A percentile compares a stretch with the other conserved stretches of the same genome.
phyloP scores from a whole-genome alignment of 495 filamentous ascomycete species.

The Usnea hakonensis region DNA sequence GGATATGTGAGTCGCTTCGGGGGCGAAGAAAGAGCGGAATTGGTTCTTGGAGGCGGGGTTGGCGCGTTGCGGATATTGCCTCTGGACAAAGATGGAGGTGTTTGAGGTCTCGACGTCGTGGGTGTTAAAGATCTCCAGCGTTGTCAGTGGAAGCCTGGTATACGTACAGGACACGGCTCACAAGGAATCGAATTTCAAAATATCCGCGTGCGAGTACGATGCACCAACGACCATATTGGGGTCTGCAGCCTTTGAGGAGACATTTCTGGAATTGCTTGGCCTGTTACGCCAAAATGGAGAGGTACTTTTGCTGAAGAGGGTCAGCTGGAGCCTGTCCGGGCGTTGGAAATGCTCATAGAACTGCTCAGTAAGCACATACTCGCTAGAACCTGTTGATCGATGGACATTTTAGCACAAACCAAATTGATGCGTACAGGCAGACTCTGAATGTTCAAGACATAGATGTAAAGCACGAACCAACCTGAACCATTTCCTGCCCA shows the following conservation, averaged over 20 bases:
- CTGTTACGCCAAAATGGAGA: slow-evolving; percentile 87
- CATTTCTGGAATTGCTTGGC: slow-evolving; percentile 36
- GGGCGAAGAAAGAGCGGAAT: slow-evolving; percentile 48
- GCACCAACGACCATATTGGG: slow-evolving; percentile 81
- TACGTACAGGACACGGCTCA: slow-evolving; percentile 29
- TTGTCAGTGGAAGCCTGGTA: slow-evolving; percentile 18
- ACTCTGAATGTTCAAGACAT: background rate
- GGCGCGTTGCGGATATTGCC: slow-evolving; percentile 33
- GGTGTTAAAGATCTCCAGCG: slow-evolving; percentile 41
- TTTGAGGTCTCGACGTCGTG: slow-evolving; percentile 50
- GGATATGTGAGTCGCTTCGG: slow-evolving; percentile 60
- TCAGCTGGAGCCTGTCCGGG: slow-evolving; percentile 24
- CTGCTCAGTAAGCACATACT: slow-evolving; percentile 33
- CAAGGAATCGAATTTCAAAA: slow-evolving; percentile 76
- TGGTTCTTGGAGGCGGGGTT: slow-evolving; percentile 48
- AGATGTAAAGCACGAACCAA: slow-evolving; percentile 62
- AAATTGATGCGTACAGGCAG: background rate
- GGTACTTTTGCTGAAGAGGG: slow-evolving; percentile 49
- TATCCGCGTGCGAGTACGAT: slow-evolving; percentile 92
- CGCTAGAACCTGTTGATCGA: slow-evolving; percentile 37
- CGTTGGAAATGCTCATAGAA: too few relatives aligned
- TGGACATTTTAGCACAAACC: slow-evolving; percentile 24
- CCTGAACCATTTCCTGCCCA: slow-evolving; percentile 94
- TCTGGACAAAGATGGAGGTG: slow-evolving; percentile 48
- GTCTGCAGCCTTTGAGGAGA: slow-evolving; percentile 49